Conservation (phyloP, 129 eudicot species). For the Sambucus nigra region DNA sequence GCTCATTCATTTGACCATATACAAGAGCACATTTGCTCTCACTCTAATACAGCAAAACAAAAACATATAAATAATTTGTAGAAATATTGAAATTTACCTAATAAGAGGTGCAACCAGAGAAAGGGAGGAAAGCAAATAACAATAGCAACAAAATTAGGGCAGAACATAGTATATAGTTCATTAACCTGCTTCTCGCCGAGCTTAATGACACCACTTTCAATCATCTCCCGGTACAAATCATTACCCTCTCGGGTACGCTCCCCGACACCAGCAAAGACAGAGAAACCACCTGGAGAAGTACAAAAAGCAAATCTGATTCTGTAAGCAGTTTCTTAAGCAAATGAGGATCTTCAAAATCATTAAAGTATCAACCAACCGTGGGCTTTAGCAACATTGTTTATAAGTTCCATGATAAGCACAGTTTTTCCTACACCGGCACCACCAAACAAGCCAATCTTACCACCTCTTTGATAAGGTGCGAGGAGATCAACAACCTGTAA, state of each 20-base stretch:
- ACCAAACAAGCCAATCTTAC: constrained; percentile 65
- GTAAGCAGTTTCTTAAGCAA: not conserved
- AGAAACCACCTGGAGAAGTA: constrained; percentile 56
- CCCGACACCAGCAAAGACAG: constrained; percentile 77
- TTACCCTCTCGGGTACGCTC: constrained; percentile 73
- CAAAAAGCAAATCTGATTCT: not conserved
- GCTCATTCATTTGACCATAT: constrained; percentile 98
- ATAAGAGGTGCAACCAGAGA: not conserved
- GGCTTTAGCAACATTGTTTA: constrained; percentile 67
- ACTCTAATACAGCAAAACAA: constrained; percentile 25
- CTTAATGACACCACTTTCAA: constrained; percentile 72
- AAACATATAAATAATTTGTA: not conserved
- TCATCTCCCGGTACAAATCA: constrained; percentile 63
- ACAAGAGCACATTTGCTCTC: constrained; percentile 99
- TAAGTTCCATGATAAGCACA: constrained; percentile 68
- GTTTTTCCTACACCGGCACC: constrained; percentile 80
- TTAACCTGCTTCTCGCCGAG: constrained; percentile 58
- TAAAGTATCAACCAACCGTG: constrained; percentile 28
- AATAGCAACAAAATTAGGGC: not conserved
- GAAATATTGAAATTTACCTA: not conserved
- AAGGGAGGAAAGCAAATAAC: not conserved
- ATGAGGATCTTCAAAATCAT: not conserved
- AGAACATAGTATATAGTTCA: not conserved
- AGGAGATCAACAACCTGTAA: constrained; percentile 60
- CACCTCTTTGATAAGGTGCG: constrained; percentile 71